A percentile compares a stretch with the other conserved stretches of the same genome.
These are phyloP conservation scores for Boletus sp. DNA, from an alignment of 768 basidiomycete genomes.

Conservation along the genomic window DNA sequence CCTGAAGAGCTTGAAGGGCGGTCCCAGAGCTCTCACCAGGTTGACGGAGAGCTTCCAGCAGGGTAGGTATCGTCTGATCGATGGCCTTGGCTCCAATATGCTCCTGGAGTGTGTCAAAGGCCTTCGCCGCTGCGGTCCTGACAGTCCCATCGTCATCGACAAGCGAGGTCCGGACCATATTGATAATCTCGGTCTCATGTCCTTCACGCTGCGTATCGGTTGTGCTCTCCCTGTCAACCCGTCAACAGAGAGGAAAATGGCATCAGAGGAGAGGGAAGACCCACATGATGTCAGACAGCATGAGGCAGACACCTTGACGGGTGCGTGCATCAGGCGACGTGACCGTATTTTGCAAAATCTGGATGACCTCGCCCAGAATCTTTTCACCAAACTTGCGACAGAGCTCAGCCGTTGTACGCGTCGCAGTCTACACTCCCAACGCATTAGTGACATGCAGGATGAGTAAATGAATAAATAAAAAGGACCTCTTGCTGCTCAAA, in stretches of 20 bases:
- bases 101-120: slow-evolving; percentile 92
- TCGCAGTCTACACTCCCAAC: slow-evolving; percentile 57
- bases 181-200: slow-evolving; percentile 85
- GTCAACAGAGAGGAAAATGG: neutral
- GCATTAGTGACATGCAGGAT: neutral
- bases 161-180: slow-evolving; percentile 77
- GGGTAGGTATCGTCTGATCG: slow-evolving; percentile 93
- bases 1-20: slow-evolving; percentile 86
- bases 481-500: slow-evolving; percentile 87
- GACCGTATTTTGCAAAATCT: slow-evolving; percentile 68
- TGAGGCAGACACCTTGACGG: slow-evolving; percentile 82
- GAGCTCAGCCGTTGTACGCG: slow-evolving; percentile 81
- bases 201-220: slow-evolving; percentile 82
- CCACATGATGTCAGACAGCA: slow-evolving; percentile 86
- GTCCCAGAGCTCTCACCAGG: slow-evolving; percentile 95
- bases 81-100: slow-evolving; percentile 88
- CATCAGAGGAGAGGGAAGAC: slow-evolving; percentile 21
- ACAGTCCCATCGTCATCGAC: slow-evolving; percentile 88
- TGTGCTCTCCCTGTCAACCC: slow-evolving; percentile 66
- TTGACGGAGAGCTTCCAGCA: slow-evolving; percentile 89
- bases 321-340: slow-evolving; percentile 62
- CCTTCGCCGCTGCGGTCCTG: slow-evolving; percentile 83
- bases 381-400: slow-evolving; percentile 96
- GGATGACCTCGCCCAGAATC: slow-evolving; percentile 79
- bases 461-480: neutral